These are phyloP conservation scores for Hypoxylon sp. DNA, from an alignment of 2,329 filamentous ascomycete genomes.

Conservation along the genomic window DNA sequence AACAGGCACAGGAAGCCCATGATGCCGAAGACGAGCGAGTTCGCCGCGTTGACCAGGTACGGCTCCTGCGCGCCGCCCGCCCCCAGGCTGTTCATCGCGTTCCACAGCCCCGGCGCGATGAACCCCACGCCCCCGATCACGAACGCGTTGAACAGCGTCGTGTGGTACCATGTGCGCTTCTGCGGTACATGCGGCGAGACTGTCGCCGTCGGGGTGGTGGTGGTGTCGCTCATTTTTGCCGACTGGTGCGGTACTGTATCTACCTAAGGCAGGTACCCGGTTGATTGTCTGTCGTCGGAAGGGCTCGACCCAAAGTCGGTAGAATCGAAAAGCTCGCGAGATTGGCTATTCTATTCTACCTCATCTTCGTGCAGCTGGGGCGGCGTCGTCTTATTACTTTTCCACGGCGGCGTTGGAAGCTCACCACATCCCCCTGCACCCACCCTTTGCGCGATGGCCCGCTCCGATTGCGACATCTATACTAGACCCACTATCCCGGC, in stretches of 20 bases:
- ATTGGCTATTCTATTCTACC: not conserved
- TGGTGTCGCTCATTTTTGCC: conserved; percentile 21
- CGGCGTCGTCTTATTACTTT: conserved; percentile 12
- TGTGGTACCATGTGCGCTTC: conserved; percentile 62
- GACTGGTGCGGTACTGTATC: not conserved
- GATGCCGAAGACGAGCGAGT: conserved; percentile 56
- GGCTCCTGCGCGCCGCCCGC: conserved; percentile 67
- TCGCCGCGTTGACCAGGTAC: conserved; percentile 61
- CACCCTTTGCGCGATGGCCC: conserved; percentile 30
- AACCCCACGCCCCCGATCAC: conserved; percentile 68
- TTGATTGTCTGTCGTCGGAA: not conserved
- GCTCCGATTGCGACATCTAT: conserved; percentile 38
- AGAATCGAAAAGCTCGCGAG: conserved; percentile 6
- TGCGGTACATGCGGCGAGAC: not conserved
- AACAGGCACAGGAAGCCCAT: conserved; percentile 56
- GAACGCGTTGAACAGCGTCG: conserved; percentile 67
- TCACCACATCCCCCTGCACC: not conserved
- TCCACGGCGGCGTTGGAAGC: not conserved
- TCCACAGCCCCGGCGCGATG: conserved; percentile 67
- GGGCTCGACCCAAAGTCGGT: not conserved
- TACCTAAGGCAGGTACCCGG: not conserved
- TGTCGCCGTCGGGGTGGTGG: not conserved
- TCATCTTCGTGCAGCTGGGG: not conserved
- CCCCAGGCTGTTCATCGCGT: conserved; percentile 68
- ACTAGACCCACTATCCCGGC: conserved; percentile 30